Evolutionary conservation across 164 flowering plant species (phyloP).

Genomic region (Nelumbo lutea): DNA sequence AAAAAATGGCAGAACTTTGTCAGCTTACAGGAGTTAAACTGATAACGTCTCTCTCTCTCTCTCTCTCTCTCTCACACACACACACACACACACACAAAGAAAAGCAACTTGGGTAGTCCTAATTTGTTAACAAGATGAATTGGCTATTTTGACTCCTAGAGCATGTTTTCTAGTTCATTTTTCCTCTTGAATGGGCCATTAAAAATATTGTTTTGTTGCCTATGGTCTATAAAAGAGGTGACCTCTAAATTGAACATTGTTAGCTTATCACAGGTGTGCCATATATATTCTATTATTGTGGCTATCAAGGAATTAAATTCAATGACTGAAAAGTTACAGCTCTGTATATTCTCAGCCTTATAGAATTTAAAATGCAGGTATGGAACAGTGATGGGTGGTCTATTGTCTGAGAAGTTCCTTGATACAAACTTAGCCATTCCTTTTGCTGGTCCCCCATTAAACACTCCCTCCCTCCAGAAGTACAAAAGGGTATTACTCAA

Average conservation of each 20-base stretch:
- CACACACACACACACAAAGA: background rate
- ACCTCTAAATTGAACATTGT: background rate
- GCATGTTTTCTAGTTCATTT: background rate
- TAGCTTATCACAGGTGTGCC: background rate
- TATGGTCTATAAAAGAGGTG: background rate
- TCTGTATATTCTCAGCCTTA: conserved; percentile 2
- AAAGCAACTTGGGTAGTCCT: background rate
- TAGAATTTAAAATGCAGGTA: conserved; percentile 51
- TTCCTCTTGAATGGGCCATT: background rate
- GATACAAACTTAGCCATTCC: conserved; percentile 85
- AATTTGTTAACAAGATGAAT: too few species aligned
- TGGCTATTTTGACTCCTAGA: too few species aligned
- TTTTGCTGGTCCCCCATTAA: conserved; percentile 85
- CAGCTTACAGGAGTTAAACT: conserved; percentile 90
- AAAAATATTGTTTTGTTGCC: too few species aligned
- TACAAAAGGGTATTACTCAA: conserved; percentile 70
- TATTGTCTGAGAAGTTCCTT: conserved; percentile 87
- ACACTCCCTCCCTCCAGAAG: conserved; percentile 96
- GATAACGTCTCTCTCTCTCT: conserved; percentile 77
- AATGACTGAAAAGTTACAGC: background rate
- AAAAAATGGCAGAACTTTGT: conserved; percentile 96
- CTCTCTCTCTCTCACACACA: conserved; percentile 23
- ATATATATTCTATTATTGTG: background rate
- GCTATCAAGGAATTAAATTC: background rate
- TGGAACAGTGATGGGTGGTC: conserved; percentile 97